Evolutionary conservation across 2,329 filamentous ascomycete species (phyloP).

Genomic region (Stemphylium vesicarium): DNA sequence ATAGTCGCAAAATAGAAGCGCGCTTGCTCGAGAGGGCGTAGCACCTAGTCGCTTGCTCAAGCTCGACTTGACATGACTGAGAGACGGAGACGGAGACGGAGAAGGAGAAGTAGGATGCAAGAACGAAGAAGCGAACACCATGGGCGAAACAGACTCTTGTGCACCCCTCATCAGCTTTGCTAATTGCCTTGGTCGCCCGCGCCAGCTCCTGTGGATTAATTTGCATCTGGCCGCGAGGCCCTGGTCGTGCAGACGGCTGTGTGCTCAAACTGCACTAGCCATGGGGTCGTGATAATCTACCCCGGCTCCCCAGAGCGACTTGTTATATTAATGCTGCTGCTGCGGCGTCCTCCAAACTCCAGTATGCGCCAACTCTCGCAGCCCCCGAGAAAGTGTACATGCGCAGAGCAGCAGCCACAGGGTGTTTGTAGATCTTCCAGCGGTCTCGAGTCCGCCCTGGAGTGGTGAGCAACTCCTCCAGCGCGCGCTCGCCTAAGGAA

Average conservation of each 20-base stretch:
- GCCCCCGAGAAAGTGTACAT: no score
- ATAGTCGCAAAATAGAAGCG: slow-evolving; percentile 35
- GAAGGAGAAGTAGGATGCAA: no score
- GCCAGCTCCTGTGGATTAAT: slow-evolving; percentile 21
- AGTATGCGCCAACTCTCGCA: background rate
- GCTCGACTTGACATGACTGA: no score
- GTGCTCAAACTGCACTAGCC: slow-evolving; percentile 27
- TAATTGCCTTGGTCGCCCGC: slow-evolving; percentile 9
- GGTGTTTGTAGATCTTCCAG: no score
- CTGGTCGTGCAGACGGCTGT: slow-evolving; percentile 27
- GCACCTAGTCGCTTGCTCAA: background rate
- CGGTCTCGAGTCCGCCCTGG: no score
- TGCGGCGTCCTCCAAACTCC: background rate
- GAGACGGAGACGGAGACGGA: no score
- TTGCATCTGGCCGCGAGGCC: slow-evolving; percentile 21
- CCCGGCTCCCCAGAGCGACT: background rate
- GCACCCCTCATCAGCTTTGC: background rate
- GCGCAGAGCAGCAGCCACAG: no score
- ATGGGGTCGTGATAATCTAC: slow-evolving; percentile 8
- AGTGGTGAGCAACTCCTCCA: no score
- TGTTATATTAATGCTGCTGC: no score
- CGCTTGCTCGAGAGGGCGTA: slow-evolving; percentile 13
- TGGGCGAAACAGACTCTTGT: no score
- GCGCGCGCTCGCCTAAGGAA: background rate
- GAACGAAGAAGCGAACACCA: no score